A percentile compares a stretch with the other conserved stretches of the same genome.
These are phyloP conservation scores for Pseudisothecium myosuroides DNA, from an alignment of 225 moss, liverwort and hornwort species.

Conservation along the genomic window DNA sequence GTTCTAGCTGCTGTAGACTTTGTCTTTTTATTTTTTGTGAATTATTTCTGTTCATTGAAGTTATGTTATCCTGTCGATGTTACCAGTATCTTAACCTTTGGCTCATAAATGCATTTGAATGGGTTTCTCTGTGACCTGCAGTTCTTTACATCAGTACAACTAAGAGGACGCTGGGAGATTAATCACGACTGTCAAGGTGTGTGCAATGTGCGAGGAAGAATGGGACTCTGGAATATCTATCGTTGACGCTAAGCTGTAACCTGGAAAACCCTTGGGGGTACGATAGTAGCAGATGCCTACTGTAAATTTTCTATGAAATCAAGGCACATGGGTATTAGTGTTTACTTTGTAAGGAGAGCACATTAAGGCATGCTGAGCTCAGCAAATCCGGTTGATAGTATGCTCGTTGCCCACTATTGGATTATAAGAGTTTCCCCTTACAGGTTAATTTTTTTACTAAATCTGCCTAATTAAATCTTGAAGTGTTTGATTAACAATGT, in stretches of 20 bases:
- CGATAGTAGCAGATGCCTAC: background rate
- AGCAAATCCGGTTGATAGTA: conserved; percentile 7
- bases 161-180: conserved; percentile 78
- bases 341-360: conserved; percentile 5
- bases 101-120: background rate
- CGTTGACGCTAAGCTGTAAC: background rate
- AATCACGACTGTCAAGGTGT: background rate
- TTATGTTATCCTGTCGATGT: background rate
- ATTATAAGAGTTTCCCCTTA: background rate
- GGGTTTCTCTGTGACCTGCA: conserved; percentile 7
- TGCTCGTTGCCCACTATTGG: background rate
- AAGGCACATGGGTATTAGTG: background rate
- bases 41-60: background rate
- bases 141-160: conserved; percentile 91
- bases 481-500: background rate
- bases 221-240: background rate
- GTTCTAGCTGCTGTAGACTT: background rate
- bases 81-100: background rate
- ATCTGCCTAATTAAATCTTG: background rate
- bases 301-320: conserved; percentile 8
- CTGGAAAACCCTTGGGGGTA: background rate
- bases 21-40: background rate
- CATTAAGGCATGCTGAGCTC: background rate
- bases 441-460: background rate
- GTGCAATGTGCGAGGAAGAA: conserved; percentile 13